Evolutionary conservation across 2,329 filamentous ascomycete species (phyloP), one percentile per base, ranked within the genome.

Genomic region (Fusarium praegraminearum): DNA sequence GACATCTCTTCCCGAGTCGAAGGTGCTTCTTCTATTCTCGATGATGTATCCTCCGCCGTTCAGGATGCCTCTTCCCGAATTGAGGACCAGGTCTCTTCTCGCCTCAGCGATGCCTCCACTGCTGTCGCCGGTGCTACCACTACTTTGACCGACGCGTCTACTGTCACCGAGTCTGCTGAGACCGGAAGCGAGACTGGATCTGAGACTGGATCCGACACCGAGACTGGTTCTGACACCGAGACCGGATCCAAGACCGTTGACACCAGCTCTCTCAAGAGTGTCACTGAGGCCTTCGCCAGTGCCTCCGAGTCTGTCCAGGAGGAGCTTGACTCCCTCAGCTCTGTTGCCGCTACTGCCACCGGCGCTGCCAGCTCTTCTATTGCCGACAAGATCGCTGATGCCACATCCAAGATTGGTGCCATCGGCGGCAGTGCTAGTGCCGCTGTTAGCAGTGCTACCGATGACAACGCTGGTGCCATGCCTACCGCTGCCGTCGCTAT

Each of bases 401-500:
- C 70, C 24, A 70, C 57, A 45, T 68, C 74, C 18, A 68, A 56
- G 54, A n/a, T 55, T 40, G 57, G 57, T 58, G 50, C 41, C 11
- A 45, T 68, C 15, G n/a, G 30, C 30, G 46, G 32, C 22, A 72
- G 58, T n/a, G 33, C 63, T 40, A 53, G 57, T 57, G 52, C 55
- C 16, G 59, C 54, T 22, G 62, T 44, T 30, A 65, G 52, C 59
- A 66, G 54, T 28, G 71, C 71, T 32, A 67, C 64, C 43, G 67
- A 69, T 46, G 64, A 72, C 55, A 68, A 73, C 57, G 78, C 78
- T 9, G 78, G 74, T 49, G 75, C 79, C 46, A 72, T 75, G 57
- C 79, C 78, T 65, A 84, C 82, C 18, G 83, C 78, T 30, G 82
- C 79, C 30, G 69, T 84, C 43, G 83, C 80, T 22, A 75, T 85